Evolutionary conservation across 1,284 basidiomycete genomes (phyloP).

Genomic region (Phellopilus nigrolimitatus): DNA sequence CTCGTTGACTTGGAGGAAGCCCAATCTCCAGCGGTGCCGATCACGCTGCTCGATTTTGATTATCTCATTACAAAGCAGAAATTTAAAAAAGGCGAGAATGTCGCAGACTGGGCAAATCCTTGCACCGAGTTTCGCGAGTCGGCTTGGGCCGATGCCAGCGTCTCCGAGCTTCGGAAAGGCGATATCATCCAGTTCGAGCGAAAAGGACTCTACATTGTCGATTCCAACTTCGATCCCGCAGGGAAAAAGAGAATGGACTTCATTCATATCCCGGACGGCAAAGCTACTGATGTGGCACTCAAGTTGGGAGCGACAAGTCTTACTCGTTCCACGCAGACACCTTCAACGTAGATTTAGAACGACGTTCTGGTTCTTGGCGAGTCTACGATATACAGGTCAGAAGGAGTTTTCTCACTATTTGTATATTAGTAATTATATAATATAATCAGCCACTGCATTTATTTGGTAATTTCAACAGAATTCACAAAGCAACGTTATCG

Average conservation of each 20-base stretch:
- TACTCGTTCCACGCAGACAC: too few relatives aligned
- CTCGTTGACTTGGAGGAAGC: too few relatives aligned
- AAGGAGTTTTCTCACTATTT: too few relatives aligned
- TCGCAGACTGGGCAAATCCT: slow-evolving; percentile 86
- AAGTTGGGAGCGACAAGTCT: too few relatives aligned
- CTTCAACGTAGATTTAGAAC: too few relatives aligned
- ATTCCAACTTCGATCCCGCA: slow-evolving; percentile 51
- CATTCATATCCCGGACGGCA: slow-evolving; percentile 85
- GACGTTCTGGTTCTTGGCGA: too few relatives aligned
- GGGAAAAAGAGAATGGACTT: slow-evolving; percentile 57
- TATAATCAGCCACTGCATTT: too few relatives aligned
- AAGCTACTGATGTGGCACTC: slow-evolving; percentile 75
- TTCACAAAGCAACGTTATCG: too few relatives aligned
- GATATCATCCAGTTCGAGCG: slow-evolving; percentile 97
- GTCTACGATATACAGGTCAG: too few relatives aligned
- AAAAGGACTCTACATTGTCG: slow-evolving; percentile 94
- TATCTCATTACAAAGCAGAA: slow-evolving; percentile 99
- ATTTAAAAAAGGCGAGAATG: slow-evolving; percentile 91
- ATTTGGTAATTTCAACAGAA: too few relatives aligned
- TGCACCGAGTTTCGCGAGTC: slow-evolving; percentile 84
- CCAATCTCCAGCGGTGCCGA: slow-evolving; percentile 54
- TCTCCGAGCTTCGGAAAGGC: slow-evolving; percentile 68
- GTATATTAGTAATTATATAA: too few relatives aligned
- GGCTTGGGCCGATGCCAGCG: slow-evolving; percentile 79
- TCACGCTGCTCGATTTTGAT: slow-evolving; percentile 89